These are phyloP conservation scores for Botrytis deweyae DNA, from an alignment of 2,329 filamentous ascomycete species.

Conservation along the genomic window DNA sequence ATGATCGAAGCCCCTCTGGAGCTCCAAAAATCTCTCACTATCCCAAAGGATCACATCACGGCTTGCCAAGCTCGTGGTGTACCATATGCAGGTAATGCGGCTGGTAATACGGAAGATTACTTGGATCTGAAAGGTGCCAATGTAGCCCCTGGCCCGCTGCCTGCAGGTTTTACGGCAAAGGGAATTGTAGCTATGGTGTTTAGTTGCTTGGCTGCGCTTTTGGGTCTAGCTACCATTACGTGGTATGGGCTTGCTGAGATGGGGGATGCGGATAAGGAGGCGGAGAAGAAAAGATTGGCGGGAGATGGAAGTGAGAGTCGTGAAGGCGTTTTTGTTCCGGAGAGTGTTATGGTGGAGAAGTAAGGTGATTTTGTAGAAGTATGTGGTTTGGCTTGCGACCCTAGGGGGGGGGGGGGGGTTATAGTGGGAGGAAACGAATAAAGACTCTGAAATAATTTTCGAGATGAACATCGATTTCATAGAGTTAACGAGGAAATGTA, in stretches of 20 bases:
- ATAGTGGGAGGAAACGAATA: background rate
- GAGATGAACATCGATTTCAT: too few species aligned
- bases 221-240: slow-evolving; percentile 35
- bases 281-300: slow-evolving; percentile 28
- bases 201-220: slow-evolving; percentile 35
- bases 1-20: slow-evolving; percentile 45
- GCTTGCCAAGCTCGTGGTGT: slow-evolving; percentile 55
- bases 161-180: slow-evolving; percentile 36
- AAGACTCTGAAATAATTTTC: background rate
- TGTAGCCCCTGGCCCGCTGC: slow-evolving; percentile 31
- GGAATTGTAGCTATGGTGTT: slow-evolving; percentile 39
- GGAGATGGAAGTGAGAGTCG: background rate
- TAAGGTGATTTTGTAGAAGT: background rate
- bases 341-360: background rate
- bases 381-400: background rate
- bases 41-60: slow-evolving; percentile 60
- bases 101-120: slow-evolving; percentile 64
- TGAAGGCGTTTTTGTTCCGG: background rate
- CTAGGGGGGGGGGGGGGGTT: background rate
- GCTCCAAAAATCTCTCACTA: slow-evolving; percentile 44
- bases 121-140: slow-evolving; percentile 59
- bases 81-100: slow-evolving; percentile 67
- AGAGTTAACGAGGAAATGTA: background rate
- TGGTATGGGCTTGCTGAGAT: slow-evolving; percentile 39
- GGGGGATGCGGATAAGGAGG: slow-evolving; percentile 33